Evolutionary conservation across 768 basidiomycete genomes (phyloP).

Genomic region (Hypholoma sublateritium): DNA sequence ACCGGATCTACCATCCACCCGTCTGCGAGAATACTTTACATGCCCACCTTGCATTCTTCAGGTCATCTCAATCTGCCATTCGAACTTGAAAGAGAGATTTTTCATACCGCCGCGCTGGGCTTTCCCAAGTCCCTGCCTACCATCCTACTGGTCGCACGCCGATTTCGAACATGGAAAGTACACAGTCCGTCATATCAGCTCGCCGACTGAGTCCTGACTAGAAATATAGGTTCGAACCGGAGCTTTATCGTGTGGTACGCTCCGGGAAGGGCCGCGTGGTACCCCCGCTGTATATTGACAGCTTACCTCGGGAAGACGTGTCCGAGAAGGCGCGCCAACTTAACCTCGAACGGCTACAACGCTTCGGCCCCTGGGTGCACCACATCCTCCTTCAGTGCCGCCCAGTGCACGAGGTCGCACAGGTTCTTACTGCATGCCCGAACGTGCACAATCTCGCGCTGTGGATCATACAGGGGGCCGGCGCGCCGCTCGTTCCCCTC

Average conservation of each 20-base stretch:
- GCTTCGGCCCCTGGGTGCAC: slow-evolving; percentile 1
- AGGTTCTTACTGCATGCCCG: slow-evolving; percentile 5
- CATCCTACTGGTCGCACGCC: slow-evolving; percentile 5
- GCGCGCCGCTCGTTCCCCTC: neutral
- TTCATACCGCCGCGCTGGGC: slow-evolving; percentile 9
- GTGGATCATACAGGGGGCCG: slow-evolving; percentile 2
- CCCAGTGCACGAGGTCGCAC: neutral
- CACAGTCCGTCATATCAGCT: neutral
- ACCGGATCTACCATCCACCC: too few relatives aligned
- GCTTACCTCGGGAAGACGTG: neutral
- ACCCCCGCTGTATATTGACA: neutral
- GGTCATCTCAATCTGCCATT: neutral
- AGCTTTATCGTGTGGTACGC: slow-evolving; percentile 8
- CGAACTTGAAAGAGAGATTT: slow-evolving; percentile 19
- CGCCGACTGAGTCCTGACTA: neutral
- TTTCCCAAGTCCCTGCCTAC: slow-evolving; percentile 8
- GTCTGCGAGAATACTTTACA: too few relatives aligned
- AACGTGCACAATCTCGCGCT: slow-evolving; percentile 4
- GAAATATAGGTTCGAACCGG: slow-evolving; percentile 4
- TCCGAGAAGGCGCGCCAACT: neutral
- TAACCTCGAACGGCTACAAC: neutral
- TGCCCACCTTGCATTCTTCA: too few relatives aligned
- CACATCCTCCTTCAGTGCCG: slow-evolving; percentile 6
- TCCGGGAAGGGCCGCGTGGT: neutral
- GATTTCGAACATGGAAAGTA: slow-evolving; percentile 8